Percentiles rank a stretch among this genome's conserved stretches.
phyloP scores from a whole-genome alignment of 202 grass and related monocot genomes.

The Carex arenaria region DNA sequence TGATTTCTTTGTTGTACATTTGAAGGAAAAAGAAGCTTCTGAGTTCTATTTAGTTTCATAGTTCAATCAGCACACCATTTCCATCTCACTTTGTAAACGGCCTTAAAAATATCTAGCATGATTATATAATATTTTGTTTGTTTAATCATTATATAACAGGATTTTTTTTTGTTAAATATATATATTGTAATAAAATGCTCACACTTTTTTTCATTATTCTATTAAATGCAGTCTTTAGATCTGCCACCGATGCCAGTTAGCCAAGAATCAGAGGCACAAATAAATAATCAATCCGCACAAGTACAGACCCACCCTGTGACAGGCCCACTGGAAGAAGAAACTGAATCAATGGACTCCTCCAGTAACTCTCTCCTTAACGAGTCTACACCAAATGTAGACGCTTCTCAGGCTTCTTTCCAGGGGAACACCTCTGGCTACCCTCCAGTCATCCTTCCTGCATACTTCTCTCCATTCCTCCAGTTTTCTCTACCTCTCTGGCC shows the following conservation, averaged over 20 bases:
- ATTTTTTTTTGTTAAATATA: neutral
- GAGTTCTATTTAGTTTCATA: neutral
- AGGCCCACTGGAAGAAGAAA: constrained; percentile 53
- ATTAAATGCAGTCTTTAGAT: constrained; percentile 50
- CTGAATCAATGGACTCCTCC: constrained; percentile 87
- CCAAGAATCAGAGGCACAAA: constrained; percentile 69
- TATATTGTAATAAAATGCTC: neutral
- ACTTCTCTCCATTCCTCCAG: constrained; percentile 73
- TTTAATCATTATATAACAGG: neutral
- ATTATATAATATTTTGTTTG: neutral
- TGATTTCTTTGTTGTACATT: neutral
- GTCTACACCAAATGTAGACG: constrained; percentile 36
- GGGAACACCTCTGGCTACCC: constrained; percentile 42
- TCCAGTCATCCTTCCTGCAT: constrained; percentile 60
- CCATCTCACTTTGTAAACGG: neutral
- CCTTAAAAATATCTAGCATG: neutral
- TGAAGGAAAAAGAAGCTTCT: neutral
- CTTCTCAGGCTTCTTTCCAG: constrained; percentile 21
- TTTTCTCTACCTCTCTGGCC: constrained; percentile 76
- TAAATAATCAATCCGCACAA: constrained; percentile 48
- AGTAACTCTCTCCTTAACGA: constrained; percentile 53
- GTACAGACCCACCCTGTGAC: constrained; percentile 9
- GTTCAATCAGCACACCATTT: neutral
- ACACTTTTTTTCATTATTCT: neutral
- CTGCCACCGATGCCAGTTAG: constrained; percentile 53